phyloP scores from a whole-genome alignment of 306 rosid genomes.

The Rubus parviflorus region DNA sequence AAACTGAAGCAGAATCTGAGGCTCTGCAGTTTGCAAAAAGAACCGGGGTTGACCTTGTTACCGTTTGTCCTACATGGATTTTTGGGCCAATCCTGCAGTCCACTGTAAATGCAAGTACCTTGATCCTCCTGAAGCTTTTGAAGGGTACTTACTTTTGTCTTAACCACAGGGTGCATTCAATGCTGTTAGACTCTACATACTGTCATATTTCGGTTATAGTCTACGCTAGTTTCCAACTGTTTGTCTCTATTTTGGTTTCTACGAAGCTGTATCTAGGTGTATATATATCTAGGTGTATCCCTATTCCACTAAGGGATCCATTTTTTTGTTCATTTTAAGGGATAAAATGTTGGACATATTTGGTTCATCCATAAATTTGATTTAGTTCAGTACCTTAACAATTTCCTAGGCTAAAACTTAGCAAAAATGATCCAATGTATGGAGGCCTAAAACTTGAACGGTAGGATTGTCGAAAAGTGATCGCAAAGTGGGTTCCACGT shows the following conservation, averaged over 20 bases:
- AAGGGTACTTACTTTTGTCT: conserved; percentile 40
- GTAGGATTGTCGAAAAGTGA: too few species aligned
- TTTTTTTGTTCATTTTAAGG: too few species aligned
- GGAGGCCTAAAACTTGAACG: too few species aligned
- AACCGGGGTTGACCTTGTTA: conserved; percentile 51
- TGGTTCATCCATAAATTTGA: too few species aligned
- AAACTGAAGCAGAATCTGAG: conserved; percentile 75
- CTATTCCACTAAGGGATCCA: too few species aligned
- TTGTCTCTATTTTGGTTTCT: neutral
- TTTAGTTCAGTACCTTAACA: too few species aligned
- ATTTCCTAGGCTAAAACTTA: too few species aligned
- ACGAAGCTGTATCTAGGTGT: neutral
- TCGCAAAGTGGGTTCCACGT: too few species aligned
- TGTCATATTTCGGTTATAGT: neutral
- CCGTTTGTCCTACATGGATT: conserved; percentile 52
- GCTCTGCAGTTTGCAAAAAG: conserved; percentile 53
- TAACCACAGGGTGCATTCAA: neutral
- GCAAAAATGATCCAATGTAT: too few species aligned
- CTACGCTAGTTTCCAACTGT: neutral
- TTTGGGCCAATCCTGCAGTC: conserved; percentile 66
- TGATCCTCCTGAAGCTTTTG: conserved; percentile 44
- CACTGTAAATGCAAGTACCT: conserved; percentile 57
- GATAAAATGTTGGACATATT: too few species aligned
- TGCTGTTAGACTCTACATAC: neutral
- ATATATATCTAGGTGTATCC: too few species aligned